Evolutionary conservation across 331 rosid genomes (phyloP).

Genomic region (Quercus lobata): DNA sequence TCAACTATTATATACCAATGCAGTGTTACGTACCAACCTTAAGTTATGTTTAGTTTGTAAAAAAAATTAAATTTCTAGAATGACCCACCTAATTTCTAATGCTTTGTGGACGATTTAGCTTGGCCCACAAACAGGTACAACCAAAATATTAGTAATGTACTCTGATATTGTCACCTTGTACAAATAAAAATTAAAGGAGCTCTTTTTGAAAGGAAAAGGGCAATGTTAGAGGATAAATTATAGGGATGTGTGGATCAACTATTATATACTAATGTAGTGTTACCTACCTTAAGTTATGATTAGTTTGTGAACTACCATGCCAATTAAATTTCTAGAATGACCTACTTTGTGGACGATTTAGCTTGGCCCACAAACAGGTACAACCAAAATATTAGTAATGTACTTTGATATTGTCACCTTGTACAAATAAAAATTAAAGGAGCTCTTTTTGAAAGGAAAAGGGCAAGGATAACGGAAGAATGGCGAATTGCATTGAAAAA

Average conservation of each 20-base stretch:
- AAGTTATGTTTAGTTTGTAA: background rate
- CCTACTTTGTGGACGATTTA: background rate
- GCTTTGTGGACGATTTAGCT: background rate
- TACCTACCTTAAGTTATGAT: background rate
- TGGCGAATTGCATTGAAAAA: too few relatives aligned
- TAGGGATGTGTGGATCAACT: background rate
- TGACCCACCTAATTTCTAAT: background rate
- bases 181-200: too few relatives aligned
- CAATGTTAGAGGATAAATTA: background rate
- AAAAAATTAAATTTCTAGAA: background rate
- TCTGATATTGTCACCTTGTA: too few relatives aligned
- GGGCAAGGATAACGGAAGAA: background rate
- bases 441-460: background rate
- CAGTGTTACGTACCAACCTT: background rate
- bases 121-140: background rate
- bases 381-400: too few relatives aligned
- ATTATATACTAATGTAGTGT: background rate
- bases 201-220: background rate
- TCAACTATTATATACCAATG: background rate
- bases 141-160: too few relatives aligned
- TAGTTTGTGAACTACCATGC: background rate
- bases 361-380: background rate
- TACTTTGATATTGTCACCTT: too few relatives aligned
- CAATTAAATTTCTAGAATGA: background rate
- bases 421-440: too few relatives aligned